Evolutionary conservation across 495 filamentous ascomycete species (phyloP).

Genomic region (Penicillium verhagenii): DNA sequence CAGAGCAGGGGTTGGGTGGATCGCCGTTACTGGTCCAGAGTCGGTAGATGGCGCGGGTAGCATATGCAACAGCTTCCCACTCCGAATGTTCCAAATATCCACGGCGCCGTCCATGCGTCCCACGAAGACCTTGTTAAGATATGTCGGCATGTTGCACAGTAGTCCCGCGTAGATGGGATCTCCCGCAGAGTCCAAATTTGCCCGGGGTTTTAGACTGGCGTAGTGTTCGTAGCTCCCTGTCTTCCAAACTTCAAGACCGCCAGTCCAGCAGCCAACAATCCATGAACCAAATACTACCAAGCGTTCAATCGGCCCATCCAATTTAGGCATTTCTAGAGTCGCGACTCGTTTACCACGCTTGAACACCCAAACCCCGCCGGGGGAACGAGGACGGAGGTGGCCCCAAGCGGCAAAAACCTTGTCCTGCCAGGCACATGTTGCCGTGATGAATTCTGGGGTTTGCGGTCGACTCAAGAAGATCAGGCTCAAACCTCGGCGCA

Average conservation of each 20-base stretch:
- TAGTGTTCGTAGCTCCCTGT: slow-evolving; percentile 82
- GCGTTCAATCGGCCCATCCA: slow-evolving; percentile 68
- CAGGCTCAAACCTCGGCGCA: slow-evolving; percentile 82
- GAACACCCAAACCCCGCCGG: slow-evolving; percentile 85
- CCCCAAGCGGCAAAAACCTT: slow-evolving; percentile 86
- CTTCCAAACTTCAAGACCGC: slow-evolving; percentile 85
- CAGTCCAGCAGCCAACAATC: slow-evolving; percentile 78
- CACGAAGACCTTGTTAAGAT: slow-evolving; percentile 90
- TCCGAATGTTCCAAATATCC: slow-evolving; percentile 96
- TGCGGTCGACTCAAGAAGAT: slow-evolving; percentile 89
- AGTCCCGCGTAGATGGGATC: slow-evolving; percentile 65
- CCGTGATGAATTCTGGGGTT: slow-evolving; percentile 81
- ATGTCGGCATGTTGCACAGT: slow-evolving; percentile 84
- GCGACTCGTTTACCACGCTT: slow-evolving; percentile 86
- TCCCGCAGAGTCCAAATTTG: slow-evolving; percentile 37
- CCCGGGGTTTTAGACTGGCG: slow-evolving; percentile 65
- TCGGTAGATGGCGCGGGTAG: slow-evolving; percentile 66
- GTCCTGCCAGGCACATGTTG: slow-evolving; percentile 85
- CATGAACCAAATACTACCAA: slow-evolving; percentile 86
- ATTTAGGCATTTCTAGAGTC: slow-evolving; percentile 65
- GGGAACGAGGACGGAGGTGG: slow-evolving; percentile 41
- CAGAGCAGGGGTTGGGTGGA: slow-evolving; percentile 78
- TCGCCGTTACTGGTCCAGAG: slow-evolving; percentile 73
- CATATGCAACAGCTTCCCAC: slow-evolving; percentile 83
- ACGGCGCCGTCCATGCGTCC: slow-evolving; percentile 83